phyloP scores from a whole-genome alignment of 2,329 filamentous ascomycete species.

The Bipolaris zeicola region DNA sequence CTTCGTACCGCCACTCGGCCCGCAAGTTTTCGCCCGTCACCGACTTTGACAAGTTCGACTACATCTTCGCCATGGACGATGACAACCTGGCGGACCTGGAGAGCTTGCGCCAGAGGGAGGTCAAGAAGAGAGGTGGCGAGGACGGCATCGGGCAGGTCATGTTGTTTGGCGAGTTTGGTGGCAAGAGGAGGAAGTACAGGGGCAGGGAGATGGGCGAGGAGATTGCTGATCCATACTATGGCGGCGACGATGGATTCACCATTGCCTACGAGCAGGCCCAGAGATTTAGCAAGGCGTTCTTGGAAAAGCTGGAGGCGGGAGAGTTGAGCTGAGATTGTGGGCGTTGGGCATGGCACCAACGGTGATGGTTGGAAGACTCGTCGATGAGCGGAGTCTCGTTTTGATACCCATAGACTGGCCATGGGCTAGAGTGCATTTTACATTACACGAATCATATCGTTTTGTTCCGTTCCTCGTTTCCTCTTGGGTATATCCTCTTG shows the following conservation, averaged over 20 bases:
- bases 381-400: conserved; percentile 5
- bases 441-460: background rate
- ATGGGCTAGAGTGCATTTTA: conserved; percentile 6
- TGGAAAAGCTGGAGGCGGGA: conserved; percentile 62
- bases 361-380: background rate
- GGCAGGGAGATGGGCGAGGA: conserved; percentile 11
- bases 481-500: conserved; percentile 1
- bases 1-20: conserved; percentile 75
- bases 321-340: conserved; percentile 28
- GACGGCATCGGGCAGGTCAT: conserved; percentile 63
- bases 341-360: background rate
- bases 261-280: conserved; percentile 80
- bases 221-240: conserved; percentile 85
- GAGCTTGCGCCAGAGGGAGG: conserved; percentile 61
- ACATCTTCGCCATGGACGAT: conserved; percentile 92
- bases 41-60: conserved; percentile 88
- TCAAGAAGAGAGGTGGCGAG: conserved; percentile 45
- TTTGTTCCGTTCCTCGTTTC: background rate
- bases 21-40: conserved; percentile 69
- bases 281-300: conserved; percentile 77
- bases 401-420: conserved; percentile 29
- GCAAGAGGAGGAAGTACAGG: conserved; percentile 43
- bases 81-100: conserved; percentile 76
- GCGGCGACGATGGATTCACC: conserved; percentile 21
- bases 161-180: conserved; percentile 85